Evolutionary conservation across 129 eudicot genomes (phyloP), one percentile per base, ranked within the genome.

Genomic region (Gnaphalium uliginosum): DNA sequence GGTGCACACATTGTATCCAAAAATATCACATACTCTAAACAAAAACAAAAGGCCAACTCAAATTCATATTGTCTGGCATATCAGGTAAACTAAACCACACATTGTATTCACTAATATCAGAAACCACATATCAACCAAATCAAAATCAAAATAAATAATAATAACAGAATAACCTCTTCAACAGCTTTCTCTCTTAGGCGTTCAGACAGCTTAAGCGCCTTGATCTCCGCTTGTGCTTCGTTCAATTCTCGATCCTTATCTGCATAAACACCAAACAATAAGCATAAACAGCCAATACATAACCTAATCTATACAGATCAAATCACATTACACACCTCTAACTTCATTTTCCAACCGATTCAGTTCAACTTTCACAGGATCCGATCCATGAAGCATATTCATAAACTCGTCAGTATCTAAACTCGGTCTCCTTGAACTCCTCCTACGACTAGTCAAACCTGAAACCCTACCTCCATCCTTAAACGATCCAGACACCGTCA

Each of bases 311-410:
- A 77, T 22, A 69, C 60, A 71, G 85, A 84, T 84, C 92, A 86
- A 68, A 76, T 76, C 64, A 57, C 79, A 79, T 58, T 72, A 74
- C 83, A 72, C 37, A 93, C 98, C 98, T 88, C 96, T 87, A 79
- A 90, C 97, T 87, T 90, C 98, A 79, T 93, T 93, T 78, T 93
- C 98, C 64, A 93, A 86, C 6, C 98, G 89, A 81, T 88, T 93
- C 18, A 93, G 98, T 85, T 93, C 98, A 23, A 93, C 35, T 84
- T 84, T 90, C 63, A 93, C 98, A 86, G 98, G 98, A 93, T 93
- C 98, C 86, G 98, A 93, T 18, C 98, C 98, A 76, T 93, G 98
- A 41, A 93, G 90, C 69, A 90, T 68, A 76, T 80, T 90, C 17
- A 93, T 71, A 81, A 93, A 90, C 68, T 93, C 98, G 74, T 93